Base-by-base conservation (phyloP, 352 stramenopile species). In the Aphanomyces astaci region DNA sequence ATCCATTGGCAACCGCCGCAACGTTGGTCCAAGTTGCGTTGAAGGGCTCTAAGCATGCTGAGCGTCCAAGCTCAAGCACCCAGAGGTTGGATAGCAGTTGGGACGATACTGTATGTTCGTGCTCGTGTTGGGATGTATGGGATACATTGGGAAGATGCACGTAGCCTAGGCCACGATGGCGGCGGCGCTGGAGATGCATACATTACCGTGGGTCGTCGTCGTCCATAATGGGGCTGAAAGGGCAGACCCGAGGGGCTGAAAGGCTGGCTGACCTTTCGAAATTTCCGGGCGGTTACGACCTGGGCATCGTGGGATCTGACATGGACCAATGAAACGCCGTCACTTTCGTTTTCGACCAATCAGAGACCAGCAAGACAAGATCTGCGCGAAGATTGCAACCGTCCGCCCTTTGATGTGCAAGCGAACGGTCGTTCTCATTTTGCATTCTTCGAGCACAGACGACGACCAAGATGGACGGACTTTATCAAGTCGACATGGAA, bases 341-440 rank as follows among this genome's bases (percentile, higher is more conserved):
- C 15, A 19, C 1, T 36, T 30, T 36, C 5, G 33, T 33, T 59
- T 59, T 59, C 15, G 30, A 25, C 51, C 51, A 59, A 59, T 59
- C 51, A 59, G 30, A 59, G 7, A 1, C 1, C 30, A n/a, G n/a
- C 5, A 48, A 11, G 48, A 25, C 27, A 56, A 52, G 53, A 62
- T 62, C 53, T 62, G 53, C 53, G 9, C 53, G 53, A 64, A 64
- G 56, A 54, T 64, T 64, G 53, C 53, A 62, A 62, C 30, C 13
- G 30, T 31, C 30, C 15, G 30, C 53, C 45, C 45, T 59, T 59
- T 59, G 51, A 59, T 59, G 51, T 59, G 51, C 51, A 59, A 43
- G 51, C 51, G 51, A 59, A 59, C 51, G 51, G 51, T 59, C 51
- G 30, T 59, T 32, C 51, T 32, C 51, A 59, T 30, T 59, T 59